These are phyloP conservation scores for Agapanthus africanus DNA, from an alignment of 106 monocot species.

Conservation along the genomic window DNA sequence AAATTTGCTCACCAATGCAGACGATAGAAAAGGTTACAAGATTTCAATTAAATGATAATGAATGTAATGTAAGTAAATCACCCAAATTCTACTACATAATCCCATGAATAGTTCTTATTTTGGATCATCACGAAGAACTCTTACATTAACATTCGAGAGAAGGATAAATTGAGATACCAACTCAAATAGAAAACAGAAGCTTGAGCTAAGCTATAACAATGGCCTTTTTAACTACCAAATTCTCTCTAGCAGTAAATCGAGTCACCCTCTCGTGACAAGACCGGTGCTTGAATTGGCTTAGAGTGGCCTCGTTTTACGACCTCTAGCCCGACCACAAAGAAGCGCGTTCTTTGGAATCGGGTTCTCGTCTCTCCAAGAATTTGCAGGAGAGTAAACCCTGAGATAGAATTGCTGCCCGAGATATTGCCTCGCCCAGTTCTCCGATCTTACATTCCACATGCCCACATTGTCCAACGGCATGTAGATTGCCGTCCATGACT, in stretches of 20 bases:
- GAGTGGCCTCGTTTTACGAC: constrained; percentile 30
- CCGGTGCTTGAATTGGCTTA: background rate
- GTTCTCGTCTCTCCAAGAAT: constrained; percentile 31
- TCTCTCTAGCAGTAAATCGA: background rate
- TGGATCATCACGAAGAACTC: background rate
- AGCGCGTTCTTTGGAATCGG: constrained; percentile 41
- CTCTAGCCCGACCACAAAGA: constrained; percentile 36
- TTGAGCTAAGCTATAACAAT: background rate
- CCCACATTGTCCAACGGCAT: constrained; percentile 49
- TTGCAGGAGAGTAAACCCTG: constrained; percentile 29
- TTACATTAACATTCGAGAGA: background rate
- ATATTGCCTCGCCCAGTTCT: constrained; percentile 42
- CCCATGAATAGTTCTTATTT: background rate
- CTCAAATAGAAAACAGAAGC: background rate
- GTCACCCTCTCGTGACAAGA: constrained; percentile 29
- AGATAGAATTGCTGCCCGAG: constrained; percentile 47
- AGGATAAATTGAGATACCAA: background rate
- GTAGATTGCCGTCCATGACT: constrained; percentile 38
- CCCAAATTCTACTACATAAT: background rate
- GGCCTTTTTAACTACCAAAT: background rate
- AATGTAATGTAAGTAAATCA: background rate
- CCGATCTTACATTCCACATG: constrained; percentile 49
- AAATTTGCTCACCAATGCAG: background rate
- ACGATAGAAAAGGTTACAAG: background rate
- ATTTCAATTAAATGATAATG: background rate